Percentiles rank a stretch among this genome's conserved stretches.
Evolutionary conservation across 2,329 filamentous ascomycete genomes (phyloP).

Genomic region (Pestalotiopsis sp.): DNA sequence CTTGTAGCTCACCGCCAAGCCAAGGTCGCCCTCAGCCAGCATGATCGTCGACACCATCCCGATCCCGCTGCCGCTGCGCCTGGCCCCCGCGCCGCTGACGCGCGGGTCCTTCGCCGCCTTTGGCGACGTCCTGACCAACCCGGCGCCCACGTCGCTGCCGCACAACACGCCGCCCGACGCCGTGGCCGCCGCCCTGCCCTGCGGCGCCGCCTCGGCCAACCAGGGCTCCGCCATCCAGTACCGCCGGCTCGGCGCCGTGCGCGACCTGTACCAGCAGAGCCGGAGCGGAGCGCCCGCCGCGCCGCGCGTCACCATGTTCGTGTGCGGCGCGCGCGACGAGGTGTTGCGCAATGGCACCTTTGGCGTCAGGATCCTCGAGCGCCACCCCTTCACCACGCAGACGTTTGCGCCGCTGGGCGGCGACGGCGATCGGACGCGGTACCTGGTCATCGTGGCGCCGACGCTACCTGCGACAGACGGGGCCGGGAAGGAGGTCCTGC

Average conservation of each 20-base stretch:
- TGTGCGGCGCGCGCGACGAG: constrained; percentile 67
- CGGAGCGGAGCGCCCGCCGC: constrained; percentile 59
- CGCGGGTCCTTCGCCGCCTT: constrained; percentile 73
- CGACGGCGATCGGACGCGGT: constrained; percentile 51
- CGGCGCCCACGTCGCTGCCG: constrained; percentile 58
- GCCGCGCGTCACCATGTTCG: constrained; percentile 85
- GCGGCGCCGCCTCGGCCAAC: constrained; percentile 67
- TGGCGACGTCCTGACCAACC: constrained; percentile 81
- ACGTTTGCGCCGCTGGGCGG: constrained; percentile 79
- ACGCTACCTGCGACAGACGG: constrained; percentile 55
- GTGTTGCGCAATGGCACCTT: constrained; percentile 37
- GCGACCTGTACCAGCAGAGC: constrained; percentile 70
- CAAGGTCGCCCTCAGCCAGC: background rate
- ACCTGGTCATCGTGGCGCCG: constrained; percentile 89
- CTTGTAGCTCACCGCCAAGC: background rate
- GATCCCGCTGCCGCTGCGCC: constrained; percentile 30
- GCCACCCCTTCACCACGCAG: constrained; percentile 93
- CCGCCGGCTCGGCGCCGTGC: constrained; percentile 73
- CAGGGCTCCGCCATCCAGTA: constrained; percentile 91
- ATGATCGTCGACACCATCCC: constrained; percentile 30
- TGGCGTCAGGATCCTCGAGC: constrained; percentile 75
- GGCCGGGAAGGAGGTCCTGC: constrained; percentile 33
- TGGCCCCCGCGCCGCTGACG: constrained; percentile 69
- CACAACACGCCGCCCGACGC: constrained; percentile 28
- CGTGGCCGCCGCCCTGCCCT: constrained; percentile 35